Conservation (phyloP, 768 basidiomycete genomes). For the Amanita brunnescens region DNA sequence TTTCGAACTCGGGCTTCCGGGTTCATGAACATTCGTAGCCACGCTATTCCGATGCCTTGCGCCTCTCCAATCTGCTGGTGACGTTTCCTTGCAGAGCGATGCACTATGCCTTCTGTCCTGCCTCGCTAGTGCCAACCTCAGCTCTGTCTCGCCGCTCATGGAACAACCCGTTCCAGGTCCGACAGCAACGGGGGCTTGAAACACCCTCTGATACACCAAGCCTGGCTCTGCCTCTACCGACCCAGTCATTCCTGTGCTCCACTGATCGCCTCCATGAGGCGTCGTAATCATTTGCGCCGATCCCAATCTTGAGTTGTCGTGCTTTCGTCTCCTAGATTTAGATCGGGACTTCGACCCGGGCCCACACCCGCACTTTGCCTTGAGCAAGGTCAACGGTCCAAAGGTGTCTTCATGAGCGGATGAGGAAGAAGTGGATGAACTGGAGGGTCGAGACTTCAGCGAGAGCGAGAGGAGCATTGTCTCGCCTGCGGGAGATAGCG, state of each 20-base stretch:
- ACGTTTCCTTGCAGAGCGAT: slow-evolving; percentile 7
- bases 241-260: neutral
- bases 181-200: neutral
- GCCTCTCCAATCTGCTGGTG: neutral
- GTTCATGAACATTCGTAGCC: neutral
- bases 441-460: neutral
- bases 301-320: neutral
- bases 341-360: neutral
- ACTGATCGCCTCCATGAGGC: too few species aligned
- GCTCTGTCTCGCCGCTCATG: slow-evolving; percentile 51
- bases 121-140: slow-evolving; percentile 45
- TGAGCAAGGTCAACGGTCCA: neutral
- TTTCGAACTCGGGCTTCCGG: slow-evolving; percentile 11
- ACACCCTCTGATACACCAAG: neutral
- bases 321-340: neutral
- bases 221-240: neutral
- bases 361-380: neutral
- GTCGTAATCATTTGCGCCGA: neutral
- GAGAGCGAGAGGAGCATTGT: neutral
- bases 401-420: neutral
- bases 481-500: neutral
- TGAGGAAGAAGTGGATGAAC: neutral
- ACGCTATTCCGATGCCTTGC: neutral
- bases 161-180: slow-evolving; percentile 35
- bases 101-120: slow-evolving; percentile 7